phyloP scores from a whole-genome alignment of 2,329 filamentous ascomycete genomes.

The Epicoccum nigrum region DNA sequence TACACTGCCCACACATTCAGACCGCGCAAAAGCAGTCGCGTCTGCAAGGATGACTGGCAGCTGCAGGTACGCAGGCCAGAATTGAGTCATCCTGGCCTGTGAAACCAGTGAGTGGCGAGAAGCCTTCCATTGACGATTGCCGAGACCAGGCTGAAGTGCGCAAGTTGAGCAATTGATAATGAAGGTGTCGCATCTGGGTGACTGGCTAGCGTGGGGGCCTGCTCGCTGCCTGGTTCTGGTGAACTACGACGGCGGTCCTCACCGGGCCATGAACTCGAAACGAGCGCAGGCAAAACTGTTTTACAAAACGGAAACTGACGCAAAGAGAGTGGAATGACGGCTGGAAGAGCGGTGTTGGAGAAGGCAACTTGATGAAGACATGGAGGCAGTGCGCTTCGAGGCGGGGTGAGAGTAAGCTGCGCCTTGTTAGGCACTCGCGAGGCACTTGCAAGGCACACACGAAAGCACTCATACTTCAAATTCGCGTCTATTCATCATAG shows the following conservation, averaged over 20 bases:
- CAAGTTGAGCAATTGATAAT: conserved; percentile 3
- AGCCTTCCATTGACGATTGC: neutral
- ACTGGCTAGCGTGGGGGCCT: conserved; percentile 14
- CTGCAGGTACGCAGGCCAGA: conserved; percentile 6
- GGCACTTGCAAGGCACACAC: neutral
- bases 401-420: conserved; percentile 4
- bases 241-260: neutral
- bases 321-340: neutral
- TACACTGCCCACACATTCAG: conserved; percentile 1
- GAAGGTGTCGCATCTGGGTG: conserved; percentile 8
- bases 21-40: neutral
- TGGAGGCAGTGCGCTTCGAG: conserved; percentile 5
- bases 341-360: conserved; percentile 8
- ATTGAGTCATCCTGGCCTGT: conserved; percentile 4
- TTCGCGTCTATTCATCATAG: too few species aligned
- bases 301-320: neutral
- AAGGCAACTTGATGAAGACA: neutral
- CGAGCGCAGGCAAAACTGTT: neutral
- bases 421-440: conserved; percentile 11
- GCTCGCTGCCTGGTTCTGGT: conserved; percentile 11
- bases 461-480: too few species aligned
- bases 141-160: conserved; percentile 9
- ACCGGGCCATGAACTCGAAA: neutral
- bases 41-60: conserved; percentile 7
- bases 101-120: neutral